A percentile compares a stretch with the other conserved stretches of the same genome.
Evolutionary conservation across 192 early-diverging fungal genomes (phyloP).

Genomic region (Rhizophagus clarus): DNA sequence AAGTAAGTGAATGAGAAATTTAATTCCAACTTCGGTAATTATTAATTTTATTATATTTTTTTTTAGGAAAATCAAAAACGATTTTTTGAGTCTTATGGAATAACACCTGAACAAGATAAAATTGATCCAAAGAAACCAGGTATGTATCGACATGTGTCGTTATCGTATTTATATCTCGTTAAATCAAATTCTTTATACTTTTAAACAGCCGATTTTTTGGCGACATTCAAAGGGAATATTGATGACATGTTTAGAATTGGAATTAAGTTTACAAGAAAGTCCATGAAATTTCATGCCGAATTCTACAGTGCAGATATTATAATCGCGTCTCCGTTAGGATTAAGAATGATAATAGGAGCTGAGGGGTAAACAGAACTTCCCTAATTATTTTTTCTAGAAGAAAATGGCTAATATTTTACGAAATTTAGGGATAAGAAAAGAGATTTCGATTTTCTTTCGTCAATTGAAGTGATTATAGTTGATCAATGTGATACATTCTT

Average conservation of each 20-base stretch:
- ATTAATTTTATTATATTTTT: not conserved
- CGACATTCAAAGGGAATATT: conserved; percentile 91
- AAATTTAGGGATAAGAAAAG: conserved; percentile 73
- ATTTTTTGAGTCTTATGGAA: conserved; percentile 80
- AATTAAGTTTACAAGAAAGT: conserved; percentile 83
- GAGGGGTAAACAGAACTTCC: conserved; percentile 55
- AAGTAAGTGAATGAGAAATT: conserved; percentile 39
- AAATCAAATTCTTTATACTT: not conserved
- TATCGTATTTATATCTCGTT: not conserved
- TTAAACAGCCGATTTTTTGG: conserved; percentile 67
- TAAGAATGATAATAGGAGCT: conserved; percentile 83
- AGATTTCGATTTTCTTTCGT: conserved; percentile 93
- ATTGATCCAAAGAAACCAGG: conserved; percentile 66
- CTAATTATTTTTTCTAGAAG: too few species aligned
- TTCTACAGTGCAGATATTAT: conserved; percentile 94
- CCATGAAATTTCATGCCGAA: conserved; percentile 83
- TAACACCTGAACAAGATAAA: conserved; percentile 60
- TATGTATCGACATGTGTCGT: not conserved
- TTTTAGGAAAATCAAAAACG: conserved; percentile 77
- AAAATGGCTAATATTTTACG: not conserved
- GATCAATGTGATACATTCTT: conserved; percentile 84
- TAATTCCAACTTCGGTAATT: not conserved
- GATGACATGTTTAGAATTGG: conserved; percentile 96
- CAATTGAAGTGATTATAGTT: conserved; percentile 87
- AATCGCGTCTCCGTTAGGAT: conserved; percentile 88